These are phyloP conservation scores for Zymoseptoria passerinii DNA, from an alignment of 2,329 filamentous ascomycete genomes.

Conservation along the genomic window DNA sequence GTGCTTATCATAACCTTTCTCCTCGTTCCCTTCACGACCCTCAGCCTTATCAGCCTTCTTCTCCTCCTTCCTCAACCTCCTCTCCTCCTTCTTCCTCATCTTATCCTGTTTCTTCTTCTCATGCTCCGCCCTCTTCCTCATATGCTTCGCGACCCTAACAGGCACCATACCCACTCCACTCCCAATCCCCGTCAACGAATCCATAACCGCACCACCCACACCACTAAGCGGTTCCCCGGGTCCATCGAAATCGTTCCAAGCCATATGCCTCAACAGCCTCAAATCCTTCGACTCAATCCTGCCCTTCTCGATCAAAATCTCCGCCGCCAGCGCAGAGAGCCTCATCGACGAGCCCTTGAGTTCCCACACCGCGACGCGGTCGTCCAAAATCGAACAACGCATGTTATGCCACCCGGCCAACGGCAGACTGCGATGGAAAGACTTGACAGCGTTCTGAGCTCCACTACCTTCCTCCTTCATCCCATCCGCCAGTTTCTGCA, in stretches of 20 bases:
- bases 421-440: slow-evolving; percentile 55
- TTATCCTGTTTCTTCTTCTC: slow-evolving; percentile 40
- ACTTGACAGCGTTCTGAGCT: slow-evolving; percentile 58
- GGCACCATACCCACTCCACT: slow-evolving; percentile 59
- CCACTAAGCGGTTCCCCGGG: slow-evolving; percentile 66
- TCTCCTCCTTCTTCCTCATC: slow-evolving; percentile 23
- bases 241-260: slow-evolving; percentile 72
- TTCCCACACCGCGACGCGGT: slow-evolving; percentile 58
- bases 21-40: slow-evolving; percentile 19
- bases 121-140: slow-evolving; percentile 47
- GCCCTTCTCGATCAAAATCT: slow-evolving; percentile 54
- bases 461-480: slow-evolving; percentile 62
- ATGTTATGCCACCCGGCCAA: slow-evolving; percentile 42
- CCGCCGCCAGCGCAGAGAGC: slow-evolving; percentile 56
- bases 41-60: slow-evolving; percentile 2
- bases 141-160: slow-evolving; percentile 50
- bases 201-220: slow-evolving; percentile 52
- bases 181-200: slow-evolving; percentile 50
- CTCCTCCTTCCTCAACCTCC: slow-evolving; percentile 17
- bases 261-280: slow-evolving; percentile 53
- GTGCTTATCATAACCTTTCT: slow-evolving; percentile 11
- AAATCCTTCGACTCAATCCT: slow-evolving; percentile 56
- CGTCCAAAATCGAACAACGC: slow-evolving; percentile 57
- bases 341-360: slow-evolving; percentile 53
- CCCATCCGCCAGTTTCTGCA: slow-evolving; percentile 49